phyloP scores from a whole-genome alignment of 2,329 filamentous ascomycete genomes.

The Fusarium setosum region DNA sequence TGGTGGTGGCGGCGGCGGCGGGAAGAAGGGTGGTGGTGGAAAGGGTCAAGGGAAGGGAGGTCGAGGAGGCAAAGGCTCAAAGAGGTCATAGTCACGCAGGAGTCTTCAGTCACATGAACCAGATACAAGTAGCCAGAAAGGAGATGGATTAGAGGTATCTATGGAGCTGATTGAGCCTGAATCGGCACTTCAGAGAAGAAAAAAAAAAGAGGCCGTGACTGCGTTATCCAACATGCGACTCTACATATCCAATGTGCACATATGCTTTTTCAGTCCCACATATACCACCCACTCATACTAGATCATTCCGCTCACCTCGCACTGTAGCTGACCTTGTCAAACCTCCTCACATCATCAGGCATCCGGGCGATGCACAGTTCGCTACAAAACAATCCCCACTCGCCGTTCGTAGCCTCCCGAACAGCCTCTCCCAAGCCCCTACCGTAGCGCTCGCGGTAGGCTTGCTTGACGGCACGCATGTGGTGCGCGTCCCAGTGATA shows the following conservation, averaged over 20 bases:
- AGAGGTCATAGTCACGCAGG: slow-evolving; percentile 46
- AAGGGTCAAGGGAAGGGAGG: slow-evolving; percentile 48
- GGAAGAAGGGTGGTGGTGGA: slow-evolving; percentile 50
- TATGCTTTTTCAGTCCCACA: slow-evolving; percentile 1
- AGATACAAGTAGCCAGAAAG: slow-evolving; percentile 1
- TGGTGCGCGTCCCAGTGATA: slow-evolving; percentile 93
- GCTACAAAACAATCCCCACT: slow-evolving; percentile 82
- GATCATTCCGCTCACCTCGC: slow-evolving; percentile 13
- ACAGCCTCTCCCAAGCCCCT: slow-evolving; percentile 82
- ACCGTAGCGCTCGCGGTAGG: slow-evolving; percentile 83
- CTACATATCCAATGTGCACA: neutral
- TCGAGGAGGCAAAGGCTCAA: slow-evolving; percentile 56
- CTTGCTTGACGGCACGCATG: slow-evolving; percentile 80
- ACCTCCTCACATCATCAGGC: slow-evolving; percentile 67
- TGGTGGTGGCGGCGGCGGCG: slow-evolving; percentile 55
- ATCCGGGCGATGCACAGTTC: slow-evolving; percentile 73
- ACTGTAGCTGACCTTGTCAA: slow-evolving; percentile 53
- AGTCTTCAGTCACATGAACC: neutral
- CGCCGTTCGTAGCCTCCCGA: slow-evolving; percentile 78
- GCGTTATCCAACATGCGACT: slow-evolving; percentile 16
- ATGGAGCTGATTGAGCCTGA: slow-evolving; percentile 14
- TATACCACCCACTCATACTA: slow-evolving; percentile 15
- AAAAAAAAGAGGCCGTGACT: slow-evolving; percentile 20
- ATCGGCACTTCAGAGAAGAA: slow-evolving; percentile 9
- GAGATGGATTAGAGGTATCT: slow-evolving; percentile 21